A percentile compares a stretch with the other conserved stretches of the same genome.
Conservation (phyloP, 306 rosid genomes). For the Rosa persica region DNA sequence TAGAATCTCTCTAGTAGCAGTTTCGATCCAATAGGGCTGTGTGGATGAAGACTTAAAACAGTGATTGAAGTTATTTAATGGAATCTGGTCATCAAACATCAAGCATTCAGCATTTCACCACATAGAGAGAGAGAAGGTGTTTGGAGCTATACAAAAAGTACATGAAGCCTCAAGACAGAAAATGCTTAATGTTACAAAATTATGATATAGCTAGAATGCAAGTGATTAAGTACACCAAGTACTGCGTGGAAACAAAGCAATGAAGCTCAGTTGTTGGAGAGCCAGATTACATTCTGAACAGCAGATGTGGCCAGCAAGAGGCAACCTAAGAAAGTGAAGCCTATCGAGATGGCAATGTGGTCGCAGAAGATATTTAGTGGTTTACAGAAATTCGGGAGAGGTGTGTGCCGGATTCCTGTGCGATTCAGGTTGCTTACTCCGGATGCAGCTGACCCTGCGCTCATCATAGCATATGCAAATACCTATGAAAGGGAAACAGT, state of each 20-base stretch:
- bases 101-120: not conserved
- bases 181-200: not conserved
- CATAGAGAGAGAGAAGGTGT: not conserved
- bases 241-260: not conserved
- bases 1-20: no score
- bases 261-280: slow-evolving; percentile 56
- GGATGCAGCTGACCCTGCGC: slow-evolving; percentile 90
- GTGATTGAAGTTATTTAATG: no score
- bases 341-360: slow-evolving; percentile 85
- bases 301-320: slow-evolving; percentile 69
- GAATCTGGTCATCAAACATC: slow-evolving; percentile 4
- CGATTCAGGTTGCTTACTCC: slow-evolving; percentile 85
- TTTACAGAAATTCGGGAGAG: slow-evolving; percentile 79
- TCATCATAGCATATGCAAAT: slow-evolving; percentile 81
- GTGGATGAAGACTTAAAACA: no score
- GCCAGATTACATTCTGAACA: slow-evolving; percentile 72
- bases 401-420: slow-evolving; percentile 72
- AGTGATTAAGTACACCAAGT: not conserved
- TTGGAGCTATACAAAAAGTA: not conserved
- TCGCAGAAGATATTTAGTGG: slow-evolving; percentile 68
- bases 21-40: no score
- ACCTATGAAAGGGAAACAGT: slow-evolving; percentile 38
- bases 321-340: slow-evolving; percentile 72
- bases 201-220: not conserved
- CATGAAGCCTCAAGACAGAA: not conserved